A percentile compares a stretch with the other conserved stretches of the same genome.
Evolutionary conservation across 139 green algal species (phyloP).

Genomic region (Raphidocelis subcapitata): DNA sequence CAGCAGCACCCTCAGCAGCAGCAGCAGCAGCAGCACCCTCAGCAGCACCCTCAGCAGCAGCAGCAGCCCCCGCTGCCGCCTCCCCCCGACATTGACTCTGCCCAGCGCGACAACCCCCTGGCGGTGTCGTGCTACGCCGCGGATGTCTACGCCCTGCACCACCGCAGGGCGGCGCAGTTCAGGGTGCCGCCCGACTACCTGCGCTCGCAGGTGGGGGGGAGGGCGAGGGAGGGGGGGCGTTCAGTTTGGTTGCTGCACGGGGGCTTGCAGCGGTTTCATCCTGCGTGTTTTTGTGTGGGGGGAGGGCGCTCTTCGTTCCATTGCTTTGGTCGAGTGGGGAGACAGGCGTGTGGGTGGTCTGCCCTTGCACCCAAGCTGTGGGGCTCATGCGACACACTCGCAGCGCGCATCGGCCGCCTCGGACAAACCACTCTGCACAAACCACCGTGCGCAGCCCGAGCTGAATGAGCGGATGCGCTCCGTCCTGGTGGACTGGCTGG

Average conservation of each 20-base stretch:
- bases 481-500: constrained; percentile 97
- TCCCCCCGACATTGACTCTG: constrained; percentile 82
- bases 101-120: constrained; percentile 73
- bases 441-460: constrained; percentile 63
- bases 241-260: too few species aligned
- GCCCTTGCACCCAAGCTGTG: too few species aligned
- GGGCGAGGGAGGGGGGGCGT: too few species aligned
- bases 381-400: too few species aligned
- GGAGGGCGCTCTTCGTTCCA: too few species aligned
- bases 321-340: too few species aligned
- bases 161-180: constrained; percentile 59
- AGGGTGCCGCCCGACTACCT: constrained; percentile 65
- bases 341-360: too few species aligned
- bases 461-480: constrained; percentile 94
- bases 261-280: too few species aligned
- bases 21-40: neutral
- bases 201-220: constrained; percentile 6
- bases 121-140: constrained; percentile 78
- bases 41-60: neutral
- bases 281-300: too few species aligned
- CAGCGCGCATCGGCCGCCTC: too few species aligned
- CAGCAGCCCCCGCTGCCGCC: constrained; percentile 7
- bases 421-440: too few species aligned
- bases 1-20: neutral
- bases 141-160: constrained; percentile 93